A percentile compares a stretch with the other conserved stretches of the same genome.
Conservation (phyloP, 2,329 filamentous ascomycete genomes). For the Exophiala spinifera region DNA sequence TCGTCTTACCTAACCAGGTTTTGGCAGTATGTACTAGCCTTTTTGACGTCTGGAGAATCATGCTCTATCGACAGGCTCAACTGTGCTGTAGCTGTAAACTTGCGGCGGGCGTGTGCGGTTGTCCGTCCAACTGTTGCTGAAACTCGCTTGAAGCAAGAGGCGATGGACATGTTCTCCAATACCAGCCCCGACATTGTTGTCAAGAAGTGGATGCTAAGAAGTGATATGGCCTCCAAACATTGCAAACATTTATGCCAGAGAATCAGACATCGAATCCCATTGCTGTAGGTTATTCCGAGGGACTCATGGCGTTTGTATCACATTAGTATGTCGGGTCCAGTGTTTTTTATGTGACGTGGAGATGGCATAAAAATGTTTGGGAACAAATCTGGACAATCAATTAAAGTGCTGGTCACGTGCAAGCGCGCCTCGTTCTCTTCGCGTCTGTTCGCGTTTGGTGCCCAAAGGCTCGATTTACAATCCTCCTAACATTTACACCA, state of each 20-base stretch:
- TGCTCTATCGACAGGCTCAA: conserved; percentile 23
- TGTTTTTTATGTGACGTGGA: too few relatives aligned
- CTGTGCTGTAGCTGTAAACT: conserved; percentile 19
- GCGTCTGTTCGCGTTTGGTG: conserved; percentile 1
- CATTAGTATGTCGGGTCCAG: too few relatives aligned
- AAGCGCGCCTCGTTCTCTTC: neutral
- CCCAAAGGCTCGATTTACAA: neutral
- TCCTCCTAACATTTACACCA: neutral
- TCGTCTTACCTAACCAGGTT: conserved; percentile 51
- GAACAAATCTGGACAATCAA: neutral
- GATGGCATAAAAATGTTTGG: too few relatives aligned
- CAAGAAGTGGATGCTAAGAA: neutral
- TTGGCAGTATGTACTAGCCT: conserved; percentile 58
- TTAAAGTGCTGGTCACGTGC: conserved; percentile 13
- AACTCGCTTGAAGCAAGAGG: neutral
- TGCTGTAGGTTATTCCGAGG: too few relatives aligned
- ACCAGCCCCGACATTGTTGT: neutral
- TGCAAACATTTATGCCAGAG: too few relatives aligned
- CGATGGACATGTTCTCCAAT: neutral
- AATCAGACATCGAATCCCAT: too few relatives aligned
- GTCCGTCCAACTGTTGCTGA: neutral
- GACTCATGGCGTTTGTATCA: too few relatives aligned
- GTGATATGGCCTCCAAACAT: too few relatives aligned
- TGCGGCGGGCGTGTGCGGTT: conserved; percentile 11
- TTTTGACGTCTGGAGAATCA: conserved; percentile 49